A percentile compares a stretch with the other conserved stretches of the same genome.
Conservation (phyloP, 2,329 filamentous ascomycete species). For the Pyrenochaeta sp. region DNA sequence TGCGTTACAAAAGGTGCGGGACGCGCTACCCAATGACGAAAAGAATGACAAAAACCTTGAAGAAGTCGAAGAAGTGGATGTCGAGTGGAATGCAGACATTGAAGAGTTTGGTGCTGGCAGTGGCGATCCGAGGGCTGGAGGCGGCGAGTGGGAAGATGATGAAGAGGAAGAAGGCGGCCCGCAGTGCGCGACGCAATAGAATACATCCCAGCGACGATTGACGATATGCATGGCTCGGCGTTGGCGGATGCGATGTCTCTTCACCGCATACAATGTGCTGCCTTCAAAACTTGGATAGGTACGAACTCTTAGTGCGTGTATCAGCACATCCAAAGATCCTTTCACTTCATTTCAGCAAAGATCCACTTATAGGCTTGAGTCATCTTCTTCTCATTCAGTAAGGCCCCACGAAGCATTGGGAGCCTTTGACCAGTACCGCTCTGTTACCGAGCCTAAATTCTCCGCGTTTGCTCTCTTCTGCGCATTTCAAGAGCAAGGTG, state of each 20-base stretch:
- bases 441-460: too few relatives aligned
- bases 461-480: too few relatives aligned
- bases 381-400: too few relatives aligned
- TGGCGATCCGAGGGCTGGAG: conserved; percentile 71
- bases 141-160: conserved; percentile 75
- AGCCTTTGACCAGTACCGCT: too few relatives aligned
- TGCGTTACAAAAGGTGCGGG: conserved; percentile 73
- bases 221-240: conserved; percentile 34
- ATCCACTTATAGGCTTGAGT: too few relatives aligned
- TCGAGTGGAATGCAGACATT: conserved; percentile 82
- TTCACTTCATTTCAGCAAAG: neutral
- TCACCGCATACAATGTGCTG: neutral
- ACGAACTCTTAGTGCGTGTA: neutral
- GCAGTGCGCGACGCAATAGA: conserved; percentile 77
- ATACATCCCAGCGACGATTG: conserved; percentile 18
- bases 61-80: conserved; percentile 84
- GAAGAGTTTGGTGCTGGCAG: conserved; percentile 82
- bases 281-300: neutral
- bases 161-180: conserved; percentile 67
- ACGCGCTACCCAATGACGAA: conserved; percentile 73
- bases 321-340: neutral
- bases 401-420: too few relatives aligned
- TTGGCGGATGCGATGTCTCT: conserved; percentile 17
- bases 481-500: too few relatives aligned
- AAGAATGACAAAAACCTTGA: conserved; percentile 68